phyloP scores from a whole-genome alignment of 371 early-diverging fungal genomes.

The Capillidium heterosporum region DNA sequence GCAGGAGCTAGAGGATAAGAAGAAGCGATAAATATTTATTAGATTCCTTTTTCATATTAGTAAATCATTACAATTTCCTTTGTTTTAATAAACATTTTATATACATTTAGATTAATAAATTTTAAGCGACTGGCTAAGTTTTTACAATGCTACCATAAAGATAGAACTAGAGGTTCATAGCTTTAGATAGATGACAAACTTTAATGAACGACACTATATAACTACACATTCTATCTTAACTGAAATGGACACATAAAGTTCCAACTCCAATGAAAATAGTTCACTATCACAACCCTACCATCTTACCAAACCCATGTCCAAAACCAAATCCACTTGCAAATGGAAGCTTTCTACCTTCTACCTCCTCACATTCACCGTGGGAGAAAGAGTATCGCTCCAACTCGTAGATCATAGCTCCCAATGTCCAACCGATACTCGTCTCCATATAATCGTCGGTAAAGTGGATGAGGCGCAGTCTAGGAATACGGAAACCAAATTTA shows the following conservation, averaged over 20 bases:
- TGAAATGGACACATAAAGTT: background rate
- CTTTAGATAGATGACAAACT: background rate
- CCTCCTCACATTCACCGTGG: background rate
- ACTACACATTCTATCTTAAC: background rate
- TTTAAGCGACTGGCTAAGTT: too few species aligned
- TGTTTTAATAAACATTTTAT: too few species aligned
- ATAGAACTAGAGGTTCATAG: too few species aligned
- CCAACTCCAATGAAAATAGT: background rate
- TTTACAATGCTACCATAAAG: too few species aligned
- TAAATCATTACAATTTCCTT: too few species aligned
- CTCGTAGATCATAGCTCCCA: conserved; percentile 5
- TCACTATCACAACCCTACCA: background rate
- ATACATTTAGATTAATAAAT: too few species aligned
- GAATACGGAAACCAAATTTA: background rate
- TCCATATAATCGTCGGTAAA: background rate
- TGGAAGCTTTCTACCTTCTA: background rate
- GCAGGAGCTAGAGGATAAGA: background rate
- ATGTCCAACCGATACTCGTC: conserved; percentile 1
- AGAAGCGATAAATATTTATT: background rate
- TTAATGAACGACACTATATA: background rate
- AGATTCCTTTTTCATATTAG: too few species aligned
- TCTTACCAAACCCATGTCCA: background rate
- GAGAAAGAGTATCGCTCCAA: background rate
- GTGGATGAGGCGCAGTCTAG: background rate
- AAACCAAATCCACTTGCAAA: background rate